phyloP scores from a whole-genome alignment of 2,329 filamentous ascomycete genomes.

The Didymella glomerata region DNA sequence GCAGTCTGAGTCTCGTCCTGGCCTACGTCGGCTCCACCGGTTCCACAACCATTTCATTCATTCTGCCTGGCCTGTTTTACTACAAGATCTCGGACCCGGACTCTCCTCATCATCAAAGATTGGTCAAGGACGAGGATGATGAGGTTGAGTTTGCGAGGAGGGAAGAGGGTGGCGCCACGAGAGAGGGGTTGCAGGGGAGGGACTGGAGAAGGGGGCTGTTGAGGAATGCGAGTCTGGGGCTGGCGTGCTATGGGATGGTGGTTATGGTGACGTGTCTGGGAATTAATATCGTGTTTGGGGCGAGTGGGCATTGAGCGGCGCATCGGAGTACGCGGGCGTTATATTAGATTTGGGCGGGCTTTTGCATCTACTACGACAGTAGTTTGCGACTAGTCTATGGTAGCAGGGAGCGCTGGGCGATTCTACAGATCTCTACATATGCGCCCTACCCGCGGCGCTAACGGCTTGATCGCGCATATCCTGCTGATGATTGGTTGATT shows the following conservation, averaged over 20 bases:
- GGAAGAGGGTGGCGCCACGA: slow-evolving; percentile 55
- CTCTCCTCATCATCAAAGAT: slow-evolving; percentile 81
- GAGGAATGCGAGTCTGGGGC: slow-evolving; percentile 74
- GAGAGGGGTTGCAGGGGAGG: slow-evolving; percentile 63
- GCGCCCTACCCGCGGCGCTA: too few relatives aligned
- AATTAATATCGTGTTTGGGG: slow-evolving; percentile 80
- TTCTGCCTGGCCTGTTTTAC: slow-evolving; percentile 94
- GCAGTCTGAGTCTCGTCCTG: slow-evolving; percentile 86
- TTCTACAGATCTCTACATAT: too few relatives aligned
- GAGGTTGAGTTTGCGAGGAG: slow-evolving; percentile 68
- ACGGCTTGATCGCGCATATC: too few relatives aligned
- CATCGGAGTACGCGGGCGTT: too few relatives aligned
- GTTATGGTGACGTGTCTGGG: slow-evolving; percentile 90
- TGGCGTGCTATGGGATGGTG: slow-evolving; percentile 82
- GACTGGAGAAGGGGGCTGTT: slow-evolving; percentile 71
- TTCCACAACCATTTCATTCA: slow-evolving; percentile 95
- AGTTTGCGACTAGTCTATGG: too few relatives aligned
- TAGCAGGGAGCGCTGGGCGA: too few relatives aligned
- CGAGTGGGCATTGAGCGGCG: slow-evolving; percentile 15
- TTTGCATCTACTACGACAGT: too few relatives aligned
- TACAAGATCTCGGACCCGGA: slow-evolving; percentile 97
- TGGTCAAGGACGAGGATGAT: slow-evolving; percentile 92
- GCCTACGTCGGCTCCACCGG: slow-evolving; percentile 96
- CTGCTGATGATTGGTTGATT: background rate
- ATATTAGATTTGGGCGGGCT: too few relatives aligned